Evolutionary conservation across 306 rosid species (phyloP).

Genomic region (Hylodesmum podocarpum): DNA sequence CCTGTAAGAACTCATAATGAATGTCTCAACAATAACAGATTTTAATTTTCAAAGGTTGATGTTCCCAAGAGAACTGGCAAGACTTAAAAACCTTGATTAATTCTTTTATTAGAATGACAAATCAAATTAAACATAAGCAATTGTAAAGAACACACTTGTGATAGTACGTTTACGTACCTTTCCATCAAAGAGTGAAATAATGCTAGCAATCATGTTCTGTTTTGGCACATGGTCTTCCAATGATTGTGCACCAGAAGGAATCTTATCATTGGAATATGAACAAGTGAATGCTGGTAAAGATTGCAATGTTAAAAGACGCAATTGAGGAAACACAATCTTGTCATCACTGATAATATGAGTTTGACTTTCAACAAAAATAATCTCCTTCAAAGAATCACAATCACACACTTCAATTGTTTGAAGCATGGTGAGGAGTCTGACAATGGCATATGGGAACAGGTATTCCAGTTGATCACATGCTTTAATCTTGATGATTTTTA

Average conservation of each 20-base stretch:
- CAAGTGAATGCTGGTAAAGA: neutral
- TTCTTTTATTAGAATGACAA: neutral
- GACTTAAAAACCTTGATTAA: neutral
- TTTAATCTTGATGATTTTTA: constrained; percentile 23
- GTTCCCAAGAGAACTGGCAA: neutral
- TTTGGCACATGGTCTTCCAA: neutral
- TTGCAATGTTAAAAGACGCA: neutral
- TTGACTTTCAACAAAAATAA: neutral
- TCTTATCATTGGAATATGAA: neutral
- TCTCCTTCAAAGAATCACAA: constrained; percentile 9
- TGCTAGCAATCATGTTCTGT: neutral
- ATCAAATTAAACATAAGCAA: neutral
- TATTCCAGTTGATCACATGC: constrained; percentile 4
- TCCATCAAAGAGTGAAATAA: constrained; percentile 12
- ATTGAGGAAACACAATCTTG: neutral
- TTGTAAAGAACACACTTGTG: neutral
- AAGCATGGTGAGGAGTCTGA: constrained; percentile 19
- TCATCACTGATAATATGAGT: neutral
- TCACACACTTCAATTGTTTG: constrained; percentile 30
- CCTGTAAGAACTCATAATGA: neutral
- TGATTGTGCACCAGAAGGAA: neutral
- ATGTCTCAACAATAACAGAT: neutral
- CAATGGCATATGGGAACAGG: constrained; percentile 20
- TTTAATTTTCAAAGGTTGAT: neutral
- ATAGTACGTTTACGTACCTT: neutral